Conservation (phyloP, 2,329 filamentous ascomycete species). For the Pseudocercospora pini-densiflorae region DNA sequence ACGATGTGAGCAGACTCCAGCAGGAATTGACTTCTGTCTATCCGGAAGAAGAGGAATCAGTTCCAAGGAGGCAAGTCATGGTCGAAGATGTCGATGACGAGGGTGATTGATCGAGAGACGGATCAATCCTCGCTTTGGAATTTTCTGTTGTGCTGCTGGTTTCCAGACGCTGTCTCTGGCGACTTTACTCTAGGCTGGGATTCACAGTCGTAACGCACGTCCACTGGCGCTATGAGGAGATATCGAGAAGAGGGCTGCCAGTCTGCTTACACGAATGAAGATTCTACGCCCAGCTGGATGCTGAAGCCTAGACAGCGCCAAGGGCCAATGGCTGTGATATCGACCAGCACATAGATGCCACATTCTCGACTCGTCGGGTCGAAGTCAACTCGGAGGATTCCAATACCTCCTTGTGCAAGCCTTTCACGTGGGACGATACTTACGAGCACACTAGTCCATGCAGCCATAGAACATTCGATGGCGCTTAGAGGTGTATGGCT, state of each 20-base stretch:
- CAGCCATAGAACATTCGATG: neutral
- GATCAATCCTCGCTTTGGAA: neutral
- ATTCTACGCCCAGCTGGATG: neutral
- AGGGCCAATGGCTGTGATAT: too few species aligned
- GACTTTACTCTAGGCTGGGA: too few species aligned
- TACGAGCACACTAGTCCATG: neutral
- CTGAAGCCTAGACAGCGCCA: too few species aligned
- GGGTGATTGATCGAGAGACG: conserved; percentile 32
- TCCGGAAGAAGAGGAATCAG: conserved; percentile 38
- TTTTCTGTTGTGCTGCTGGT: too few species aligned
- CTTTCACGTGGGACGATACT: neutral
- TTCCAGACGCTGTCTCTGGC: too few species aligned
- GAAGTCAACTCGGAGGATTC: neutral
- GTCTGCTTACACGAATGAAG: neutral
- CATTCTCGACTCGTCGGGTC: too few species aligned
- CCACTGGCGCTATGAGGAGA: neutral
- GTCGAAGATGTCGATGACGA: conserved; percentile 55
- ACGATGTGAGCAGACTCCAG: conserved; percentile 47
- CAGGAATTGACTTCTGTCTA: conserved; percentile 36
- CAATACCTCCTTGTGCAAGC: neutral
- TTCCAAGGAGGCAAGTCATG: conserved; percentile 41
- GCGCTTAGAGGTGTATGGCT: neutral
- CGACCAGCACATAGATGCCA: too few species aligned
- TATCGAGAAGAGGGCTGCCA: neutral
- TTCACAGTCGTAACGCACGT: neutral